A percentile compares a stretch with the other conserved stretches of the same genome.
Evolutionary conservation across 2,329 filamentous ascomycete species (phyloP).

Genomic region (Ophiostoma perfectum): DNA sequence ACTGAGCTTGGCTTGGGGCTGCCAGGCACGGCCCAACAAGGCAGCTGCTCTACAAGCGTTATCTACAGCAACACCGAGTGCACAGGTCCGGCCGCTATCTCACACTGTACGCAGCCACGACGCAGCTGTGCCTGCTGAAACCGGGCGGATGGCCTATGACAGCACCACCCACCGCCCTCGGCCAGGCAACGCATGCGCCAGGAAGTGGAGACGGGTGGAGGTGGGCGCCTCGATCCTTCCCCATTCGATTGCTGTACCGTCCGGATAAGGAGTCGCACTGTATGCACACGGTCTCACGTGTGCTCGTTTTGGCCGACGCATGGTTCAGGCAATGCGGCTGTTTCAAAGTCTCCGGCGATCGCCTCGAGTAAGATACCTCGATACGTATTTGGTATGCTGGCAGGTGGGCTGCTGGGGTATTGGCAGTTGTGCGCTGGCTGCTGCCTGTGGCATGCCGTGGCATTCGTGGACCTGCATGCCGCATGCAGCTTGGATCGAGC

Average conservation of each 20-base stretch:
- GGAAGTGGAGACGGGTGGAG: constrained; percentile 16
- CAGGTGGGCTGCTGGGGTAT: neutral
- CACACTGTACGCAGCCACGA: constrained; percentile 9
- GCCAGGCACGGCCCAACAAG: constrained; percentile 16
- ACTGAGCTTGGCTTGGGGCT: neutral
- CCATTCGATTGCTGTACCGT: constrained; percentile 2
- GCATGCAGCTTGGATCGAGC: neutral
- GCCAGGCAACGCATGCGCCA: constrained; percentile 24
- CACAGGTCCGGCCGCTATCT: neutral
- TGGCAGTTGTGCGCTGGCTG: neutral
- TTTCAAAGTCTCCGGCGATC: neutral
- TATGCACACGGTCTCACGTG: constrained; percentile 7
- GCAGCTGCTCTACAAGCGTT: constrained; percentile 20
- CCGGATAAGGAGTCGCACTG: neutral
- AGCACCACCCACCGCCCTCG: constrained; percentile 18
- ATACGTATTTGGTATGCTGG: neutral
- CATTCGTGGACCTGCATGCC: constrained; percentile 12
- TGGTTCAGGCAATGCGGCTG: neutral
- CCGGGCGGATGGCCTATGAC: constrained; percentile 20
- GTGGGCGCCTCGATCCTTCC: neutral
- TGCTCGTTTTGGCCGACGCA: neutral
- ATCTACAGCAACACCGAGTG: neutral
- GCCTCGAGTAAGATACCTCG: no score
- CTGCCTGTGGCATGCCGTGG: constrained; percentile 3
- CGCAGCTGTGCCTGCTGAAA: constrained; percentile 21